A percentile compares a stretch with the other conserved stretches of the same genome.
phyloP scores from a whole-genome alignment of 805 yeast species.

The Cyberlindnera mycetangii region DNA sequence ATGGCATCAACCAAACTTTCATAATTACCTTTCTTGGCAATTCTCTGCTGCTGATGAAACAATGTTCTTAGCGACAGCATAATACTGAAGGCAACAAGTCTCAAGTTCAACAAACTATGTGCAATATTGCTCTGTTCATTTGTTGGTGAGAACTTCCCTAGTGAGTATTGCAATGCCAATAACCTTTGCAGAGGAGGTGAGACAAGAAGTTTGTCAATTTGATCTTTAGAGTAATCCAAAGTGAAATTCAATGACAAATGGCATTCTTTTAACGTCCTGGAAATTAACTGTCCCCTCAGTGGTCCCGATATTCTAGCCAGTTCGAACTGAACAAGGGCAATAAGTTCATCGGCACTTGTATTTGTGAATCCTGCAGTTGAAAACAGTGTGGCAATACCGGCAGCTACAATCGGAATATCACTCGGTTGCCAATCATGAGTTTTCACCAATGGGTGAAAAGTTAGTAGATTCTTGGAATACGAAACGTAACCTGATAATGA shows the following conservation, averaged over 20 bases:
- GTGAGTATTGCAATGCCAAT: constrained; percentile 61
- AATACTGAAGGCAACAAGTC: constrained; percentile 68
- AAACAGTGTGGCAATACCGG: constrained; percentile 62
- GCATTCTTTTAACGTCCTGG: constrained; percentile 55
- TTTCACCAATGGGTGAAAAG: constrained; percentile 10
- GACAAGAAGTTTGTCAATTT: constrained; percentile 69
- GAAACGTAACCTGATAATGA: constrained; percentile 42
- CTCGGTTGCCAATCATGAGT: constrained; percentile 8
- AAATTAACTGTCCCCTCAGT: constrained; percentile 34
- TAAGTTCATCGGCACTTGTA: constrained; percentile 65
- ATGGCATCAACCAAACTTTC: constrained; percentile 47
- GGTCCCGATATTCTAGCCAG: constrained; percentile 30
- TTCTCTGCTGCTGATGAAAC: constrained; percentile 58
- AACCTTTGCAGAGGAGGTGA: constrained; percentile 77
- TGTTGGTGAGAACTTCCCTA: constrained; percentile 44
- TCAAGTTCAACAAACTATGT: constrained; percentile 61
- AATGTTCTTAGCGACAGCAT: constrained; percentile 59
- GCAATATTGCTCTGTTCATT: constrained; percentile 28
- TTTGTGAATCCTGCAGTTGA: constrained; percentile 69
- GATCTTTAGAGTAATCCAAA: constrained; percentile 67
- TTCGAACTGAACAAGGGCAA: constrained; percentile 52
- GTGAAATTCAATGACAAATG: constrained; percentile 75
- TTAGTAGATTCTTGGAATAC: constrained; percentile 26
- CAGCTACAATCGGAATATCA: constrained; percentile 38
- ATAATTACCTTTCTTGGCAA: constrained; percentile 46